Percentiles rank a stretch among this genome's conserved stretches.
Conservation (phyloP, 306 rosid species). For the Morella rubra region DNA sequence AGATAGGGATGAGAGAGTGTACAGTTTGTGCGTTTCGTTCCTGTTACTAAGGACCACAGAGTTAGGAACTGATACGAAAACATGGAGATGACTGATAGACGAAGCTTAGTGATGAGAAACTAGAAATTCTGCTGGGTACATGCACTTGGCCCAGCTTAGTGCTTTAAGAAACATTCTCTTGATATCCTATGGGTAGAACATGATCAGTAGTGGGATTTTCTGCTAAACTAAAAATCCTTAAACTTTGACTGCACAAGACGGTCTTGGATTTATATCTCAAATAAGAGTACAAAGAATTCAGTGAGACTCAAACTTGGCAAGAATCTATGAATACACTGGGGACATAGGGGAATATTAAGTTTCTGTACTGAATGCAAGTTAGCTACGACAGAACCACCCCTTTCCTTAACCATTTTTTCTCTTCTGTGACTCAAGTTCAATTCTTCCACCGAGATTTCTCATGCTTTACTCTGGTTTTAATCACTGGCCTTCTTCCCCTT, state of each 20-base stretch:
- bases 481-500: not conserved
- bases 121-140: not conserved
- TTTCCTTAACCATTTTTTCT: too few species aligned
- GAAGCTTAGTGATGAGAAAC: not conserved
- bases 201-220: not conserved
- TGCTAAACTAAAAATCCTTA: not conserved
- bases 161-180: not conserved
- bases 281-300: not conserved
- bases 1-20: not conserved
- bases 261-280: not conserved
- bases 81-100: not conserved
- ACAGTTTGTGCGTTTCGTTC: not conserved
- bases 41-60: not conserved
- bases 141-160: not conserved
- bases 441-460: too few species aligned
- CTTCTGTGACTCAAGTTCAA: too few species aligned
- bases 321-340: not conserved
- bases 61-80: too few species aligned
- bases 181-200: not conserved
- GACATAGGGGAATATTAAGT: too few species aligned
- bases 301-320: not conserved
- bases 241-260: not conserved
- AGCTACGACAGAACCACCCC: too few species aligned
- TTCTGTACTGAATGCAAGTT: not conserved
- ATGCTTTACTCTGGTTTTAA: too few species aligned